Evolutionary conservation across 2,329 filamentous ascomycete genomes (phyloP).

Genomic region (Claviceps arundinis): DNA sequence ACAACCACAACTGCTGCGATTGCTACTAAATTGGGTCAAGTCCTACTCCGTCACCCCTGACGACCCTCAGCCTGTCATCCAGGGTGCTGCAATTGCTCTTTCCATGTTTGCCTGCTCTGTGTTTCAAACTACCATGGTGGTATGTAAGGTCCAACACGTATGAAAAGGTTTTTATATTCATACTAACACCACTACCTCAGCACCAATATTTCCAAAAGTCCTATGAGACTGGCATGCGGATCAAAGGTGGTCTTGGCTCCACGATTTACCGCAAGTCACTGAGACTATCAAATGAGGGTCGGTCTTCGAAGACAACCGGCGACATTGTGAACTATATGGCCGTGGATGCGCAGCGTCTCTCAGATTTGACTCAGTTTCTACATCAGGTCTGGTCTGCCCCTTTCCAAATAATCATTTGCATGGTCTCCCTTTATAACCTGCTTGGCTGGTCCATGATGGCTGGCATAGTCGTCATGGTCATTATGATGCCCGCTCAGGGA

Average conservation of each 20-base stretch:
- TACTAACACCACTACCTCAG: constrained; percentile 7
- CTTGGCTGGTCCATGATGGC: constrained; percentile 92
- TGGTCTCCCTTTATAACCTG: constrained; percentile 91
- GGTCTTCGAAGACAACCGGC: constrained; percentile 77
- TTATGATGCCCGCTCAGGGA: constrained; percentile 95
- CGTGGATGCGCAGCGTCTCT: constrained; percentile 87
- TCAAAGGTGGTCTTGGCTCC: constrained; percentile 81
- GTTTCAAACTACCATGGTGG: constrained; percentile 72
- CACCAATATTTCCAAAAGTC: constrained; percentile 96
- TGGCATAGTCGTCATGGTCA: constrained; percentile 84
- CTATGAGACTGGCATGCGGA: constrained; percentile 92
- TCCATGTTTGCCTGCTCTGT: constrained; percentile 85
- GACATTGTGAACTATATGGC: constrained; percentile 99
- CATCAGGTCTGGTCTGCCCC: constrained; percentile 95
- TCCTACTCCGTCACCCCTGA: constrained; percentile 51
- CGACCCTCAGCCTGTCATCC: constrained; percentile 61
- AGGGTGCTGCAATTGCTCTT: constrained; percentile 76
- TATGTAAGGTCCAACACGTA: constrained; percentile 13
- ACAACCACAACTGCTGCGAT: constrained; percentile 79
- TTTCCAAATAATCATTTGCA: constrained; percentile 91
- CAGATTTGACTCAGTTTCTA: constrained; percentile 89
- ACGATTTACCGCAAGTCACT: constrained; percentile 89
- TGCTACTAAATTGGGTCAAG: constrained; percentile 70
- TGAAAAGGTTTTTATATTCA: too few species aligned
- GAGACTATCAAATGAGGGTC: constrained; percentile 82